These are phyloP conservation scores for Albugo laibachii DNA, from an alignment of 352 stramenopile genomes.

Conservation along the genomic window DNA sequence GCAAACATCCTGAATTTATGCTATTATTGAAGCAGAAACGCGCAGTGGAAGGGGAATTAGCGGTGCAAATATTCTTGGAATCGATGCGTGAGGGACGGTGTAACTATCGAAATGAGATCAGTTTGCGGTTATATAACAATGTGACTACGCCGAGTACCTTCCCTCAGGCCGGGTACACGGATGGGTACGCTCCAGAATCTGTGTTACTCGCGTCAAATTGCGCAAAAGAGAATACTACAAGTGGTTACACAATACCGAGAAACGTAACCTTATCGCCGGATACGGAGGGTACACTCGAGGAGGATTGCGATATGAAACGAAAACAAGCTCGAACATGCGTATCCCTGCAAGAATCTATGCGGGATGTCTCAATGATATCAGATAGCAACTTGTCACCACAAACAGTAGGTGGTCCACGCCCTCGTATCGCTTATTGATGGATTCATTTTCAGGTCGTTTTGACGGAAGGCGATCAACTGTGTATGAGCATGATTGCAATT, in stretches of 20 bases:
- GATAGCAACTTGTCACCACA: slow-evolving; percentile 18
- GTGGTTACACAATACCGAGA: slow-evolving; percentile 9
- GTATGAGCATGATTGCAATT: slow-evolving; percentile 22
- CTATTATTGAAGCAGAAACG: slow-evolving; percentile 53
- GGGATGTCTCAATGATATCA: neutral
- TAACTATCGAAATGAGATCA: slow-evolving; percentile 50
- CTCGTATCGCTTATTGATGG: neutral
- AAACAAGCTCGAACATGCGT: neutral
- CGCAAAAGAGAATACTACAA: slow-evolving; percentile 14
- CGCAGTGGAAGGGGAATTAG: slow-evolving; percentile 41
- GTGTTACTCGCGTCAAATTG: slow-evolving; percentile 13
- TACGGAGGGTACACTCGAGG: slow-evolving; percentile 5
- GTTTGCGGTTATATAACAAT: slow-evolving; percentile 28
- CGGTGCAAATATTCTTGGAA: slow-evolving; percentile 59
- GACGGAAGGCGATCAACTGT: slow-evolving; percentile 29
- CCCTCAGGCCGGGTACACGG: neutral
- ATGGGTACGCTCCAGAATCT: slow-evolving; percentile 1
- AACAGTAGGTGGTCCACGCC: slow-evolving; percentile 15
- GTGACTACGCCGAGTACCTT: slow-evolving; percentile 6
- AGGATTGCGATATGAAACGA: slow-evolving; percentile 7
- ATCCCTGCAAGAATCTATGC: neutral
- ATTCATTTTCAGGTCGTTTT: slow-evolving; percentile 24
- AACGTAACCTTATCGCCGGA: neutral
- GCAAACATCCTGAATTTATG: slow-evolving; percentile 70
- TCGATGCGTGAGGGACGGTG: slow-evolving; percentile 47